phyloP scores from a whole-genome alignment of 192 early-diverging fungal genomes.

The Coemansia sp. region DNA sequence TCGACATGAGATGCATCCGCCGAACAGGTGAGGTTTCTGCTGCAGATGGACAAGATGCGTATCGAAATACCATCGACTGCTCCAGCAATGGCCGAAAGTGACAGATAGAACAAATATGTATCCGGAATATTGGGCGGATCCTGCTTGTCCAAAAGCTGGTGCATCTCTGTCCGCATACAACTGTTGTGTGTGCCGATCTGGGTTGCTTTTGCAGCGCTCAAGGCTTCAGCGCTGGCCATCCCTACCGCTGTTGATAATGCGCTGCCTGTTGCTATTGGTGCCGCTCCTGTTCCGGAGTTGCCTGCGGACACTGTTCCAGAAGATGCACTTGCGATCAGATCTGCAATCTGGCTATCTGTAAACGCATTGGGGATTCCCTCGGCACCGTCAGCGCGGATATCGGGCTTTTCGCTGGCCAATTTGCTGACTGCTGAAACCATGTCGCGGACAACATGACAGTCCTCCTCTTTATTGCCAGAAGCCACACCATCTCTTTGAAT shows the following conservation, averaged over 20 bases:
- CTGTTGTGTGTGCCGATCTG: slow-evolving; percentile 37
- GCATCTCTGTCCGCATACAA: slow-evolving; percentile 56
- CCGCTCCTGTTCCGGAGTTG: not conserved
- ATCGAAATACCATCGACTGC: slow-evolving; percentile 74
- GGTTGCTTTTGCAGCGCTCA: not conserved
- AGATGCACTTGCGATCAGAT: not conserved
- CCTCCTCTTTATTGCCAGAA: slow-evolving; percentile 29
- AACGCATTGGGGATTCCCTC: slow-evolving; percentile 26
- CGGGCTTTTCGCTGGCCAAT: slow-evolving; percentile 76
- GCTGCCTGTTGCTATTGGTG: not conserved
- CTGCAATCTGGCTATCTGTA: not conserved
- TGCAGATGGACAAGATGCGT: slow-evolving; percentile 61
- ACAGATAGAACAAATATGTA: slow-evolving; percentile 82
- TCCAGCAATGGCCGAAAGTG: slow-evolving; percentile 68
- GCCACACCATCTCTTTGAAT: not conserved
- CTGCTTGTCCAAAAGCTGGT: slow-evolving; percentile 92
- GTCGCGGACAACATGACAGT: slow-evolving; percentile 79
- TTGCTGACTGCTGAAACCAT: slow-evolving; percentile 76
- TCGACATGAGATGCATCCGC: slow-evolving; percentile 20
- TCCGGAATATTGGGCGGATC: slow-evolving; percentile 90
- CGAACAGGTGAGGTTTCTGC: slow-evolving; percentile 35
- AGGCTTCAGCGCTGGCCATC: not conserved
- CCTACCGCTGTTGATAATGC: not conserved
- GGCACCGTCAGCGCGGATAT: slow-evolving; percentile 20
- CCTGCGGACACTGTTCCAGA: not conserved